Conservation (phyloP, 2,329 filamentous ascomycete species). For the Hortaea werneckii region DNA sequence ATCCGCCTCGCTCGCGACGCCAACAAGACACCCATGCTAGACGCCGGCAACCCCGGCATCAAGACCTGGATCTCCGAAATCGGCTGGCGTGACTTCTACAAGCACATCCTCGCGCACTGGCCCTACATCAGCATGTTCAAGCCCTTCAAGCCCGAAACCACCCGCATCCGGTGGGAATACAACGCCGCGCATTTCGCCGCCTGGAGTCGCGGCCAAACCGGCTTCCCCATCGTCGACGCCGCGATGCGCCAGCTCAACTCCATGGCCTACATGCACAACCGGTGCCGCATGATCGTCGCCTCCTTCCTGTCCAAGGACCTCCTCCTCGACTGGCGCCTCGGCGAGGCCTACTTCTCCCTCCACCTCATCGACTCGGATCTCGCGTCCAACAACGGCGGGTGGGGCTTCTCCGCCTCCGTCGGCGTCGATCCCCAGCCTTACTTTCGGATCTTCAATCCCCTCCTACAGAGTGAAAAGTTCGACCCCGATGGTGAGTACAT, state of each 20-base stretch:
- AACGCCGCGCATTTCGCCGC: conserved; percentile 56
- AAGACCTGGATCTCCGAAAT: conserved; percentile 70
- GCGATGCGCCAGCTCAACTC: conserved; percentile 68
- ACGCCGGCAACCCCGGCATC: conserved; percentile 56
- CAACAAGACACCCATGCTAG: conserved; percentile 54
- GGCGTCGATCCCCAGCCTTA: conserved; percentile 83
- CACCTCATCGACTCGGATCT: conserved; percentile 71
- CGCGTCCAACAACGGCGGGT: conserved; percentile 64
- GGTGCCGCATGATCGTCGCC: conserved; percentile 72
- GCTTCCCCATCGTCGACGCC: conserved; percentile 75
- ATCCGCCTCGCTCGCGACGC: conserved; percentile 52
- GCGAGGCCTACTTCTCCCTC: conserved; percentile 76
- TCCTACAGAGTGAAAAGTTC: conserved; percentile 78
- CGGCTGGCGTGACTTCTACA: conserved; percentile 83
- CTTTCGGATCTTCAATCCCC: conserved; percentile 81
- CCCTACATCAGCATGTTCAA: conserved; percentile 74
- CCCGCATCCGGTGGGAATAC: conserved; percentile 75
- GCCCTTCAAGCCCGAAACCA: conserved; percentile 74
- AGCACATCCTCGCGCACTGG: conserved; percentile 74
- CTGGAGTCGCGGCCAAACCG: conserved; percentile 67
- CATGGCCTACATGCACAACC: conserved; percentile 73
- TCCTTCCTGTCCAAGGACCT: conserved; percentile 75
- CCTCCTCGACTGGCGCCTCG: conserved; percentile 72
- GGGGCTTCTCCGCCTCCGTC: conserved; percentile 56
- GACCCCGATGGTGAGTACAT: conserved; percentile 73